Percentiles rank a stretch among this genome's conserved stretches.
Conservation (phyloP, 1,139 yeast species). For the Saccharomyces pastorianus region DNA sequence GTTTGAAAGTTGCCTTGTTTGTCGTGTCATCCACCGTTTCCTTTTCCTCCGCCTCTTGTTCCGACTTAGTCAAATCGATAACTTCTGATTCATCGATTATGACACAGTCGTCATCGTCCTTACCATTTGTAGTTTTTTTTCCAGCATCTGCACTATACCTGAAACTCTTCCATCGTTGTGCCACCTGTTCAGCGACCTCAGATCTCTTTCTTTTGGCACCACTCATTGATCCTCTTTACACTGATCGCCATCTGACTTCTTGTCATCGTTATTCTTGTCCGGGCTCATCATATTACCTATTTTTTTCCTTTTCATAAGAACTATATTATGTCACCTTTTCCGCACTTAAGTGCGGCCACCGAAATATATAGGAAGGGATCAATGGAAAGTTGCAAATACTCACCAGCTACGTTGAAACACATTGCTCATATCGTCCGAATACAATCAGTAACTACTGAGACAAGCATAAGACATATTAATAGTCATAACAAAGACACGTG, state of each 20-base stretch:
- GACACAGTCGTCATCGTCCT: not conserved
- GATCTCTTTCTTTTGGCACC: not conserved
- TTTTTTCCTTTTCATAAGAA: not conserved
- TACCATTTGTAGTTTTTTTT: not conserved
- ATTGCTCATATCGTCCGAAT: not conserved
- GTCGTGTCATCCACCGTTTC: not conserved
- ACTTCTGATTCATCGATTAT: not conserved
- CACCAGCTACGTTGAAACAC: not conserved
- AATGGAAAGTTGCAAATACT: not conserved
- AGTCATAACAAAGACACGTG: not conserved
- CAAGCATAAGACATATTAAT: not conserved
- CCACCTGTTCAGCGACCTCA: not conserved
- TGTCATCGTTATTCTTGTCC: not conserved
- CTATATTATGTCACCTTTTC: not conserved
- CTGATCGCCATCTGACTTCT: not conserved
- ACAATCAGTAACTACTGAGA: not conserved
- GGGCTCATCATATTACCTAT: not conserved
- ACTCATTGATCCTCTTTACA: not conserved
- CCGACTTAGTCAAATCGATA: not conserved
- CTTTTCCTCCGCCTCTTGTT: not conserved
- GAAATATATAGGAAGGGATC: not conserved
- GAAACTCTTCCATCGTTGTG: slow-evolving; percentile 3
- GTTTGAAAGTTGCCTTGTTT: slow-evolving; percentile 20
- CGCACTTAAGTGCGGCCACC: not conserved
- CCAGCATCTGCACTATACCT: not conserved